Conservation (phyloP, 805 yeast species). For the Candida koratica region DNA sequence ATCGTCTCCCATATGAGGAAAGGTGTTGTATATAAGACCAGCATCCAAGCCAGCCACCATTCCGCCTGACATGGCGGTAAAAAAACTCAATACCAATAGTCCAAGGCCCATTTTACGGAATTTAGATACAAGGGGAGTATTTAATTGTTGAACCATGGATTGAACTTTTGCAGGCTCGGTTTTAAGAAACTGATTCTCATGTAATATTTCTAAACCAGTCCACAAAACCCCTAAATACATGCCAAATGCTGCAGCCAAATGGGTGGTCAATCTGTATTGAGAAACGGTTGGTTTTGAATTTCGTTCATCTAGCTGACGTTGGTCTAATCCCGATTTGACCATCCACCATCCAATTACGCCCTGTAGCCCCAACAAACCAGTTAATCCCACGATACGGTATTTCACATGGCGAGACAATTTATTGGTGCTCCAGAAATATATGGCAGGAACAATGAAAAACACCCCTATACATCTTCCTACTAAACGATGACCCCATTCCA, state of each 20-base stretch:
- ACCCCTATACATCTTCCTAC: conserved; percentile 90
- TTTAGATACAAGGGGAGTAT: conserved; percentile 54
- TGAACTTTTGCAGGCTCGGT: conserved; percentile 51
- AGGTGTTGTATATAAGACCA: conserved; percentile 90
- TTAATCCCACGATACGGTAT: conserved; percentile 62
- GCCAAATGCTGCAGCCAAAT: conserved; percentile 86
- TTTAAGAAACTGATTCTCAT: conserved; percentile 64
- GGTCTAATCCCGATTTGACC: conserved; percentile 94
- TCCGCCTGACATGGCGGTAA: conserved; percentile 96
- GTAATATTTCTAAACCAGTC: conserved; percentile 81
- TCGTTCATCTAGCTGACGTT: conserved; percentile 69
- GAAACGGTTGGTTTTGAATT: conserved; percentile 96
- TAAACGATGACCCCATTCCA: conserved; percentile 97
- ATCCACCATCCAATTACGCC: conserved; percentile 99
- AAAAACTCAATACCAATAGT: conserved; percentile 65
- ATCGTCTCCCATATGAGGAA: conserved; percentile 94
- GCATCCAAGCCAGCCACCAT: conserved; percentile 98
- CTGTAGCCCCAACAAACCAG: conserved; percentile 81
- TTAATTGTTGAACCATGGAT: conserved; percentile 52
- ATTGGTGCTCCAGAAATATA: conserved; percentile 67
- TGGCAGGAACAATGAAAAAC: conserved; percentile 77
- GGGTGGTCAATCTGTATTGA: conserved; percentile 90
- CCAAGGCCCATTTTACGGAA: conserved; percentile 55
- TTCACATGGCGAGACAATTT: conserved; percentile 67
- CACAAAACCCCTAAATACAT: conserved; percentile 86